These are phyloP conservation scores for Bassia scoparia DNA, from an alignment of 148 eudicot genomes.

Conservation along the genomic window DNA sequence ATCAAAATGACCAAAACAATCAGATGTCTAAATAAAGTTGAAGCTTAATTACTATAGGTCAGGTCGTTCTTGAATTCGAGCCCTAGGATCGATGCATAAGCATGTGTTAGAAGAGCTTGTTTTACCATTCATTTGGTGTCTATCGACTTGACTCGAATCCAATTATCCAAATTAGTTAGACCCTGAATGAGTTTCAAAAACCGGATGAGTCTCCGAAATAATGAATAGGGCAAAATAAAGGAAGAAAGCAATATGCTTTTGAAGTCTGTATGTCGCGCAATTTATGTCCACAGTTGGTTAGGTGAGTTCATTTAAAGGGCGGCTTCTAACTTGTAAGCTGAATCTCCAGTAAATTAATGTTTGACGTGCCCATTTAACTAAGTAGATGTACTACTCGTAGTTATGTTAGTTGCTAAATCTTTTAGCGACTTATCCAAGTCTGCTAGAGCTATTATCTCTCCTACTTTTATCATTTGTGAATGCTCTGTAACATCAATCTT, in stretches of 20 bases:
- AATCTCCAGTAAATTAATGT: constrained; percentile 25
- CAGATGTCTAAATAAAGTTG: no score
- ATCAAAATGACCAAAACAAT: no score
- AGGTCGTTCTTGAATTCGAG: no score
- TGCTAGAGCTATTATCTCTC: no score
- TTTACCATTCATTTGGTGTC: no score
- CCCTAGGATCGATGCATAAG: no score
- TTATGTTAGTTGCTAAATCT: background rate
- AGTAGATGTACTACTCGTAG: background rate
- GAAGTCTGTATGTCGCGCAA: constrained; percentile 9
- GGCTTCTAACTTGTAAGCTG: constrained; percentile 6
- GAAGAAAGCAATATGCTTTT: background rate
- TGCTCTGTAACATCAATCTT: background rate
- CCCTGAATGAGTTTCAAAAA: no score
- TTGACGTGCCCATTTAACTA: constrained; percentile 17
- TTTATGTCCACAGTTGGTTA: constrained; percentile 24
- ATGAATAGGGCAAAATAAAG: background rate
- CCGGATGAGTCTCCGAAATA: no score
- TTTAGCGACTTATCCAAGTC: constrained; percentile 1
- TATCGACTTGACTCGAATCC: no score
- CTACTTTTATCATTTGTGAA: background rate
- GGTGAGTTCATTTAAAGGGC: constrained; percentile 31
- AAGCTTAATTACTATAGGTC: no score
- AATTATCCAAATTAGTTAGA: no score
- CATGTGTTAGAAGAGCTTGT: no score